Percentiles rank a stretch among this genome's conserved stretches.
Conservation (phyloP, 2,329 filamentous ascomycete genomes). For the Scolecobasidium constrictum region DNA sequence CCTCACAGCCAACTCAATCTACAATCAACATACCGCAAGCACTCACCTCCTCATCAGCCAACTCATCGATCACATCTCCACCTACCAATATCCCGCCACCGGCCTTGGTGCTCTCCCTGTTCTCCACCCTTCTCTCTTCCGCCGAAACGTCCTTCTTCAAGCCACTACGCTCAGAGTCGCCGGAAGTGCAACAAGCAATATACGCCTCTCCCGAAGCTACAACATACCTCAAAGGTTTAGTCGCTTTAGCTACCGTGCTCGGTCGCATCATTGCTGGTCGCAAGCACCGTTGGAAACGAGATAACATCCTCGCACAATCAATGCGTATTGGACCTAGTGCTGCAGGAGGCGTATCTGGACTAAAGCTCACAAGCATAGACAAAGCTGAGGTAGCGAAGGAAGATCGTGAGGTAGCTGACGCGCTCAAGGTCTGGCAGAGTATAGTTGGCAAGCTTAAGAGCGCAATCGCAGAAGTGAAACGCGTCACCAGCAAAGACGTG, state of each 20-base stretch:
- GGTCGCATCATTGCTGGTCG: conserved; percentile 77
- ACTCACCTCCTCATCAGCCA: conserved; percentile 8
- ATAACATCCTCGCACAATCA: conserved; percentile 70
- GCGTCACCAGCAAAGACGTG: conserved; percentile 34
- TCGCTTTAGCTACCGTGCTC: conserved; percentile 54
- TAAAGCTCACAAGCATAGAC: conserved; percentile 85
- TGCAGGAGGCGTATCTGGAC: conserved; percentile 58
- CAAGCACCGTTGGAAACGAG: conserved; percentile 81
- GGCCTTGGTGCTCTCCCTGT: conserved; percentile 66
- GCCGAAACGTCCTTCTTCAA: conserved; percentile 56
- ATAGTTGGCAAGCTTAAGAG: conserved; percentile 65
- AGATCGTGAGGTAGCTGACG: conserved; percentile 73
- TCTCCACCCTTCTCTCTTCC: conserved; percentile 58
- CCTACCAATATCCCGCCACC: conserved; percentile 86
- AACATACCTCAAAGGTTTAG: conserved; percentile 53
- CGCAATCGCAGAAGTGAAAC: conserved; percentile 40
- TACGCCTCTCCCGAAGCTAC: conserved; percentile 52
- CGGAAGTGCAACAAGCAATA: conserved; percentile 50
- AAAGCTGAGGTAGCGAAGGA: conserved; percentile 73
- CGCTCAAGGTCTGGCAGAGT: conserved; percentile 62
- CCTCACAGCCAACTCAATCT: background rate
- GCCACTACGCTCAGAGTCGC: conserved; percentile 47
- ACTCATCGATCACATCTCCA: conserved; percentile 31
- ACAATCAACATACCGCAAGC: conserved; percentile 3
- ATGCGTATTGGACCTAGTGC: conserved; percentile 75